Conservation (phyloP, 2,329 filamentous ascomycete genomes). For the Metarhizium humberi region DNA sequence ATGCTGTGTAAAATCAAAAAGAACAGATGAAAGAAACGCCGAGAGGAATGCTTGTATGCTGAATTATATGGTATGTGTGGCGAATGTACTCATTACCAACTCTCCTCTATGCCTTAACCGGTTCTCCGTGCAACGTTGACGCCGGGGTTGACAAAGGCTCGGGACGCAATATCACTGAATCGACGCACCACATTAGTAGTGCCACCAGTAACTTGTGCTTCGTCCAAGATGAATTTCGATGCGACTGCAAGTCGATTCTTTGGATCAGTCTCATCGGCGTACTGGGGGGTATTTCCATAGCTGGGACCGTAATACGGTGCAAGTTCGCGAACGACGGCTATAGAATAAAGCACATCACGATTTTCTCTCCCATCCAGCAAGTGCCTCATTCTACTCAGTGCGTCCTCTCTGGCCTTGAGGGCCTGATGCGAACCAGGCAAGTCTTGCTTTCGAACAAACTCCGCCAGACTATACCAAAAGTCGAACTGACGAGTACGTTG, state of each 20-base stretch:
- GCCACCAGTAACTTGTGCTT: slow-evolving; percentile 54
- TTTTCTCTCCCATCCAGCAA: slow-evolving; percentile 76
- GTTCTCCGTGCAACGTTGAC: slow-evolving; percentile 31
- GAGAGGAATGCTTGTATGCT: not conserved
- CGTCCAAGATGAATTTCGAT: slow-evolving; percentile 58
- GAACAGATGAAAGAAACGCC: slow-evolving; percentile 1
- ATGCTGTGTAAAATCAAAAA: slow-evolving; percentile 15
- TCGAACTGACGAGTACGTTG: slow-evolving; percentile 55
- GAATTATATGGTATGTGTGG: not conserved
- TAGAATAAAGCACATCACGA: slow-evolving; percentile 82
- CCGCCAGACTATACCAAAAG: slow-evolving; percentile 75
- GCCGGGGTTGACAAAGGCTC: slow-evolving; percentile 47
- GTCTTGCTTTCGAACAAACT: slow-evolving; percentile 52
- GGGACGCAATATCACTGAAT: slow-evolving; percentile 57
- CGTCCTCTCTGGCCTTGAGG: slow-evolving; percentile 51
- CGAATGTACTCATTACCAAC: not conserved
- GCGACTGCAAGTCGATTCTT: slow-evolving; percentile 60
- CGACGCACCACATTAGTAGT: slow-evolving; percentile 65
- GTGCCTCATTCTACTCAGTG: slow-evolving; percentile 55
- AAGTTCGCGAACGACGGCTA: slow-evolving; percentile 70
- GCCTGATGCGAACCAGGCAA: slow-evolving; percentile 35
- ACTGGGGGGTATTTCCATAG: slow-evolving; percentile 46
- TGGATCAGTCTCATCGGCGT: slow-evolving; percentile 57
- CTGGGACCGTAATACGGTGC: slow-evolving; percentile 55
- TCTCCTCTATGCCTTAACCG: slow-evolving; percentile 3